Percentiles rank a stretch among this genome's conserved stretches.
phyloP scores from a whole-genome alignment of 2,329 filamentous ascomycete genomes.

The Neoscytalidium dimidiatum region DNA sequence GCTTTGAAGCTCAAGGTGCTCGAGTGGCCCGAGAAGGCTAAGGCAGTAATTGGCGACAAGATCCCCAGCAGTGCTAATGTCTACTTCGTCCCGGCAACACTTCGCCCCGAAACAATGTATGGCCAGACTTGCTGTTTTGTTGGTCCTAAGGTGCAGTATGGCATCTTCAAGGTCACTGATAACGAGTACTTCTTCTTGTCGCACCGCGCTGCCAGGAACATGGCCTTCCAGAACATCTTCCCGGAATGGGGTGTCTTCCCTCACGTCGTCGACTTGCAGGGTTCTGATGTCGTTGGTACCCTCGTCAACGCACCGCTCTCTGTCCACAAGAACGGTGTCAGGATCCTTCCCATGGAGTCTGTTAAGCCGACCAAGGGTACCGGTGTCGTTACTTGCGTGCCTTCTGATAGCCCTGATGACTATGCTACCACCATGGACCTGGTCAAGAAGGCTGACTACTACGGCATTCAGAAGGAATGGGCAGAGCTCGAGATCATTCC shows the following conservation, averaged over 20 bases:
- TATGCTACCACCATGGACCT: constrained; percentile 87
- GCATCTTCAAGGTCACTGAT: constrained; percentile 72
- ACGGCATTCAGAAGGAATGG: constrained; percentile 96
- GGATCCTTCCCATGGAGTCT: constrained; percentile 92
- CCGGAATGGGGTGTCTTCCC: constrained; percentile 73
- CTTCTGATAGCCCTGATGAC: constrained; percentile 94
- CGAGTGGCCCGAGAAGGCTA: constrained; percentile 80
- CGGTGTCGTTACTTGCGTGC: constrained; percentile 92
- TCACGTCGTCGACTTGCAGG: constrained; percentile 72
- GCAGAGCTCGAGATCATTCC: constrained; percentile 85
- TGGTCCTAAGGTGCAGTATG: constrained; percentile 85
- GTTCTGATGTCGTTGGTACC: constrained; percentile 83
- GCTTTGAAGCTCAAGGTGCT: constrained; percentile 88
- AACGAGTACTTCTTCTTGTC: constrained; percentile 81
- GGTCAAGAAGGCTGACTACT: constrained; percentile 93
- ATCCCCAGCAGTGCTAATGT: constrained; percentile 77
- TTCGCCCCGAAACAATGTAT: constrained; percentile 98
- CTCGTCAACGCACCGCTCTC: constrained; percentile 87
- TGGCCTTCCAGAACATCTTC: constrained; percentile 91
- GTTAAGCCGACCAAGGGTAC: constrained; percentile 93
- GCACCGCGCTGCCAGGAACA: constrained; percentile 83
- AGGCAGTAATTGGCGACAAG: constrained; percentile 72
- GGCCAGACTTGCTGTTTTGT: constrained; percentile 97
- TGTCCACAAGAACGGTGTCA: constrained; percentile 73
- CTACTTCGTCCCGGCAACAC: constrained; percentile 87